These are phyloP conservation scores for Peniophora sp. DNA, from an alignment of 1,284 basidiomycete species.

Conservation along the genomic window DNA sequence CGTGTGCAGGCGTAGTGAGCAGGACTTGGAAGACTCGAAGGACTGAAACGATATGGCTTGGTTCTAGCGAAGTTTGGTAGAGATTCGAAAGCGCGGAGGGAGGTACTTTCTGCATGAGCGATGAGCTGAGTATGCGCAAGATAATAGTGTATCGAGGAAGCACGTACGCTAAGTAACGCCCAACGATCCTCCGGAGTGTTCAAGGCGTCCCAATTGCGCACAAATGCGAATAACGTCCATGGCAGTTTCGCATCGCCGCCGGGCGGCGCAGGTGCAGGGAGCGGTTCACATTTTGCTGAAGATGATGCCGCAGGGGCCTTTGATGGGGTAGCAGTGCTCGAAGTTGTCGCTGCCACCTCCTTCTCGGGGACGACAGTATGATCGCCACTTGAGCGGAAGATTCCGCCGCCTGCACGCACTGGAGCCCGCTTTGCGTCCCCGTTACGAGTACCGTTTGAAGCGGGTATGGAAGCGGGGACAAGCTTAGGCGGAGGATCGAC, in stretches of 20 bases:
- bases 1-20: slow-evolving; percentile 17
- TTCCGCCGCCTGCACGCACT: slow-evolving; percentile 32
- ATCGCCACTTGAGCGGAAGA: slow-evolving; percentile 47
- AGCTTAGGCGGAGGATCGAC: neutral
- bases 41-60: slow-evolving; percentile 47
- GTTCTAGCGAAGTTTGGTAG: slow-evolving; percentile 61
- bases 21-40: slow-evolving; percentile 38
- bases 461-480: too few species aligned
- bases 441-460: too few species aligned
- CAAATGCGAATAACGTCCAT: slow-evolving; percentile 52
- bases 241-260: slow-evolving; percentile 19
- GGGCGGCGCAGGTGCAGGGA: neutral
- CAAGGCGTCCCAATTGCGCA: slow-evolving; percentile 40
- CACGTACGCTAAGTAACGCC: slow-evolving; percentile 43
- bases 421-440: neutral
- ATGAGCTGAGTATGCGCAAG: neutral
- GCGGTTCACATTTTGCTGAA: slow-evolving; percentile 1
- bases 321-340: neutral
- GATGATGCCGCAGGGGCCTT: neutral
- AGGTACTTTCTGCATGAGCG: slow-evolving; percentile 22
- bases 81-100: slow-evolving; percentile 46
- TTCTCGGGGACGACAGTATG: slow-evolving; percentile 31
- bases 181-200: slow-evolving; percentile 34
- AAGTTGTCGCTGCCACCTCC: neutral
- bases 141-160: neutral